Evolutionary conservation across 257 asterid species (phyloP).

Genomic region (Solanum megistacrolobum): DNA sequence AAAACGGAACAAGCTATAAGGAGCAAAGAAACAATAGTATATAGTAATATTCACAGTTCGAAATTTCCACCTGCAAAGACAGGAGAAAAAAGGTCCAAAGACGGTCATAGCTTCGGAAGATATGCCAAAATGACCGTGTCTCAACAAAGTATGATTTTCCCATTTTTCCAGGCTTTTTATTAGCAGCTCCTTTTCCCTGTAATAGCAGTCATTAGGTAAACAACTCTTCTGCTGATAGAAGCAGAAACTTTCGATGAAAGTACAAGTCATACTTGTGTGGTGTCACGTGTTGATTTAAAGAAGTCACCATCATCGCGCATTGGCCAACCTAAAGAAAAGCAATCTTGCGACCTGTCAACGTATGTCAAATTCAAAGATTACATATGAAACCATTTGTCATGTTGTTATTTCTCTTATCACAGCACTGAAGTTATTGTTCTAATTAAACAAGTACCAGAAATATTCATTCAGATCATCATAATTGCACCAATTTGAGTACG

Average conservation of each 20-base stretch:
- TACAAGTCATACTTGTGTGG: constrained; percentile 32
- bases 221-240: background rate
- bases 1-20: constrained; percentile 11
- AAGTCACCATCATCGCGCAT: constrained; percentile 94
- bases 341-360: constrained; percentile 64
- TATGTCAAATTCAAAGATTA: constrained; percentile 5
- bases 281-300: constrained; percentile 59
- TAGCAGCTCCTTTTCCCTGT: constrained; percentile 60
- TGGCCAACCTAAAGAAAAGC: constrained; percentile 98
- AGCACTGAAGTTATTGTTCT: background rate
- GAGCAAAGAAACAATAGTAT: background rate
- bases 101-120: constrained; percentile 87
- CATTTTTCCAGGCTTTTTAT: constrained; percentile 34
- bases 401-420: background rate
- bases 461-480: constrained; percentile 91
- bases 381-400: background rate
- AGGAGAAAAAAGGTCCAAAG: constrained; percentile 88
- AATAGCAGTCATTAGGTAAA: constrained; percentile 6
- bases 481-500: constrained; percentile 95
- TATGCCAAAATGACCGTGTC: constrained; percentile 95
- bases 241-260: background rate
- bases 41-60: constrained; percentile 2
- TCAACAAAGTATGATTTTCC: constrained; percentile 94
- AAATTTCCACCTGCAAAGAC: constrained; percentile 57
- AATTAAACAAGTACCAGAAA: constrained; percentile 58